Percentiles rank a stretch among this genome's conserved stretches.
Evolutionary conservation across 1,284 basidiomycete species (phyloP).

Genomic region (Rugosomyces carneus): DNA sequence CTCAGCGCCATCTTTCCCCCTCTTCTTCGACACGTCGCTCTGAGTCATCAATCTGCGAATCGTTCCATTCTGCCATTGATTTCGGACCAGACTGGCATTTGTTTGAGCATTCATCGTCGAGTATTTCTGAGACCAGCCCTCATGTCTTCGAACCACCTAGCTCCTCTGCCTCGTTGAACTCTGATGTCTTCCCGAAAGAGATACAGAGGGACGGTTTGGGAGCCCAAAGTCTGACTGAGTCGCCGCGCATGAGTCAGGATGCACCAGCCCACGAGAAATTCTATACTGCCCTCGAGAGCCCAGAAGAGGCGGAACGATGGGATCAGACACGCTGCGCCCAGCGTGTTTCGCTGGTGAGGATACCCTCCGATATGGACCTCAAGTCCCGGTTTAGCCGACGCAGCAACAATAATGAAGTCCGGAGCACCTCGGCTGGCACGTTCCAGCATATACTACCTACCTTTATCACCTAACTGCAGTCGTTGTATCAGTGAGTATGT

Average conservation of each 20-base stretch:
- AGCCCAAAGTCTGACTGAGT: conserved; percentile 5
- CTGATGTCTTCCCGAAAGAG: conserved; percentile 17
- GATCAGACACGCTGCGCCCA: conserved; percentile 77
- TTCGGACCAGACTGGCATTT: conserved; percentile 44
- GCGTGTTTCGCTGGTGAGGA: conserved; percentile 71
- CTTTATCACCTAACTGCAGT: neutral
- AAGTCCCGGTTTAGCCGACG: conserved; percentile 22
- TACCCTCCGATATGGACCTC: conserved; percentile 54
- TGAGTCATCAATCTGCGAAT: conserved; percentile 46
- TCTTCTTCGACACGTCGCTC: conserved; percentile 28
- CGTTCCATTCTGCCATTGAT: conserved; percentile 63
- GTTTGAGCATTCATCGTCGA: conserved; percentile 30
- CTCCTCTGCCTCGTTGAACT: conserved; percentile 28
- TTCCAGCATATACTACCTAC: conserved; percentile 1
- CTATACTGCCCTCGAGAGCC: conserved; percentile 36
- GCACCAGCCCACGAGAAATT: conserved; percentile 38
- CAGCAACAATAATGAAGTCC: neutral
- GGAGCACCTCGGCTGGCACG: neutral
- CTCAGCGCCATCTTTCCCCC: conserved; percentile 11
- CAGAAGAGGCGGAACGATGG: conserved; percentile 78
- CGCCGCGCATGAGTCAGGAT: conserved; percentile 20
- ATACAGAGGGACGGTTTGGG: conserved; percentile 4
- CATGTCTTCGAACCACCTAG: conserved; percentile 37
- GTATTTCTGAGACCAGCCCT: conserved; percentile 26
- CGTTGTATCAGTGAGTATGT: too few species aligned